Base-by-base conservation (phyloP, 2,329 filamentous ascomycete species). In the Aspergillus quadrilineatus region DNA sequence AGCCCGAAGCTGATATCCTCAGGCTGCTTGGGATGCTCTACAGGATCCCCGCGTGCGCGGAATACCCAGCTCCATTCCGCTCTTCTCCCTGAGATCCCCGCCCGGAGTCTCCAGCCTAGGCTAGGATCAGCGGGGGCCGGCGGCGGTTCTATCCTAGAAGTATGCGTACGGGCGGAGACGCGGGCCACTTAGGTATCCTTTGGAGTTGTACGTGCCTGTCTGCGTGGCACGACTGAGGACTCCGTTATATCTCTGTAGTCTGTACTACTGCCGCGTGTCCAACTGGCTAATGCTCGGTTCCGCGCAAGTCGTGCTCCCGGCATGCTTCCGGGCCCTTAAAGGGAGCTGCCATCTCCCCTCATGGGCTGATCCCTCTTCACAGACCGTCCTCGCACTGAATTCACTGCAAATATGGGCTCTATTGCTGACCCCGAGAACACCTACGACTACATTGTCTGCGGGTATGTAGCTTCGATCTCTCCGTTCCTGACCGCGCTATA, bases 361-460 rank as follows among this genome's bases (percentile, higher is more conserved):
- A 10, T 34, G 30, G 7, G 30, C 7, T 34, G 4, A 41, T 4
- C 15, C 6, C 8, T 6, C 14, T n/a, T 14, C 37, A 41, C n/a
- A 22, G 3, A 22, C 22, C 22, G 6, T 41, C 14, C 15, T 17
- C 5, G 39, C 39, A 43, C 8, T 8, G 22, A 6, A 43, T 26
- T 14, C 8, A 9, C 5, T 42, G 22, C 22, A 22, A 46, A 39
- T 17, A 67, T 67, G 65, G 49, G 22, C 22, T 22, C 22, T 22
- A 22, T 22, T 22, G 22, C 56, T 53, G 56, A 44, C 56, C 9
- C 30, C 12, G 51, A 59, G 4, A 53, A 56, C 39, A 55, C 53
- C 1, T 71, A 64, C 44, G 68, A 71, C 46, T 71, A 70, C 55
- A 68, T 71, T 52, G 57, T 71, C 34, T 71, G 69, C 55, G 68